These are phyloP conservation scores for Lactarius sanguifluus DNA, from an alignment of 768 basidiomycete genomes.

Conservation along the genomic window DNA sequence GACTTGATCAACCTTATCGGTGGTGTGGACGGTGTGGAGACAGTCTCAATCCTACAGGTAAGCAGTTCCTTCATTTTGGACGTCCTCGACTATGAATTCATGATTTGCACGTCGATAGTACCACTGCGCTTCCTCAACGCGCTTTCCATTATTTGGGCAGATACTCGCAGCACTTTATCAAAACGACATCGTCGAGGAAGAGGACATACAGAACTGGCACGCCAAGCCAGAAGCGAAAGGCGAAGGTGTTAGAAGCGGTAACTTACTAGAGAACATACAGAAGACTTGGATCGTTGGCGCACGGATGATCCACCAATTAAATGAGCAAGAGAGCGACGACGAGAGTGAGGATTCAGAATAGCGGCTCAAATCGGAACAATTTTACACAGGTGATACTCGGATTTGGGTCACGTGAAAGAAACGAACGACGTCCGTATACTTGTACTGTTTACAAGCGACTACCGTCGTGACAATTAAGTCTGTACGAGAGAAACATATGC, in stretches of 20 bases:
- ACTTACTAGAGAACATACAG: conserved; percentile 53
- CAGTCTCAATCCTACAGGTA: conserved; percentile 77
- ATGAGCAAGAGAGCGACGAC: conserved; percentile 67
- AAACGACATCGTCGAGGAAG: conserved; percentile 87
- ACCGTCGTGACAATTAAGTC: neutral
- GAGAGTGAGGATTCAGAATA: conserved; percentile 30
- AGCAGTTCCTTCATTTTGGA: conserved; percentile 13
- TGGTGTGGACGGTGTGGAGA: conserved; percentile 79
- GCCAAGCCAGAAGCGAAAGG: conserved; percentile 54
- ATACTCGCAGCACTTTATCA: conserved; percentile 87
- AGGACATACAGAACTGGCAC: conserved; percentile 90
- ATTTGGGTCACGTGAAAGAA: neutral
- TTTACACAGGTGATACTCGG: neutral
- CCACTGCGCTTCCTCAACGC: conserved; percentile 62
- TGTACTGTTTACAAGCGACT: neutral
- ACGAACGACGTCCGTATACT: neutral
- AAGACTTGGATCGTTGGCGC: conserved; percentile 70
- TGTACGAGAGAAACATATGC: neutral
- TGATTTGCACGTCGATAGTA: conserved; percentile 39
- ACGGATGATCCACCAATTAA: conserved; percentile 78
- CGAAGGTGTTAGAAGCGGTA: conserved; percentile 43
- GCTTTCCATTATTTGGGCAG: conserved; percentile 75
- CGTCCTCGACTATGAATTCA: neutral
- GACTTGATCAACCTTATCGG: conserved; percentile 76
- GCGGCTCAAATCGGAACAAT: conserved; percentile 30